phyloP scores from a whole-genome alignment of 805 yeast species.

The Yamadazyma ubonensis region DNA sequence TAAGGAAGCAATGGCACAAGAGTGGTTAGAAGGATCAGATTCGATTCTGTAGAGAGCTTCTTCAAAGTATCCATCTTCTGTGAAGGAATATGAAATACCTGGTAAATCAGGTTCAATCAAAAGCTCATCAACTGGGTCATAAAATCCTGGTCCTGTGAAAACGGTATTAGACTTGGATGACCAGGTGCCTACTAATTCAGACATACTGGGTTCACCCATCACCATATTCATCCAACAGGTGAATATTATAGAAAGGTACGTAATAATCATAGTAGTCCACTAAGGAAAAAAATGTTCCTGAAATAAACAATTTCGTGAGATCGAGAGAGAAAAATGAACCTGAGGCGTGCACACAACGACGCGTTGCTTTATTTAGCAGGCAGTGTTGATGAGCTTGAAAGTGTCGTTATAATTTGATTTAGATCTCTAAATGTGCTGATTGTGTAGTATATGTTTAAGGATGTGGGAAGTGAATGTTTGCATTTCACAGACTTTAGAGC shows the following conservation, averaged over 20 bases:
- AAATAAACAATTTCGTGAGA: conserved; percentile 8
- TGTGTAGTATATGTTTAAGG: no score
- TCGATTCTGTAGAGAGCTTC: conserved; percentile 82
- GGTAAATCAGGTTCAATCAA: conserved; percentile 94
- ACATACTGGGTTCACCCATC: conserved; percentile 34
- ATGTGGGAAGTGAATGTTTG: no score
- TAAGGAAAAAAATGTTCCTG: conserved; percentile 2
- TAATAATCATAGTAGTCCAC: not conserved
- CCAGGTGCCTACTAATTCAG: conserved; percentile 85
- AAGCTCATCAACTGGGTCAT: conserved; percentile 93
- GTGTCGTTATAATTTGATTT: not conserved
- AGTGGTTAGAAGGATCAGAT: conserved; percentile 68
- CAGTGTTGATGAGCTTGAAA: conserved; percentile 3
- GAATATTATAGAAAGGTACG: conserved; percentile 1
- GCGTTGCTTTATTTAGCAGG: conserved; percentile 9
- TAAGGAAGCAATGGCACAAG: conserved; percentile 80
- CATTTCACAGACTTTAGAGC: no score
- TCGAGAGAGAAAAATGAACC: conserved; percentile 1
- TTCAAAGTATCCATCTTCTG: conserved; percentile 88
- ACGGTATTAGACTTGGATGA: conserved; percentile 89
- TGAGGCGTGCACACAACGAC: conserved; percentile 7
- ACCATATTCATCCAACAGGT: conserved; percentile 1
- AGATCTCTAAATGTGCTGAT: not conserved
- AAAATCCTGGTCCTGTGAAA: conserved; percentile 94
- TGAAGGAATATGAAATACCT: conserved; percentile 90